Evolutionary conservation across 148 eudicot species (phyloP).

Genomic region (Rhododendron kiyosumense): DNA sequence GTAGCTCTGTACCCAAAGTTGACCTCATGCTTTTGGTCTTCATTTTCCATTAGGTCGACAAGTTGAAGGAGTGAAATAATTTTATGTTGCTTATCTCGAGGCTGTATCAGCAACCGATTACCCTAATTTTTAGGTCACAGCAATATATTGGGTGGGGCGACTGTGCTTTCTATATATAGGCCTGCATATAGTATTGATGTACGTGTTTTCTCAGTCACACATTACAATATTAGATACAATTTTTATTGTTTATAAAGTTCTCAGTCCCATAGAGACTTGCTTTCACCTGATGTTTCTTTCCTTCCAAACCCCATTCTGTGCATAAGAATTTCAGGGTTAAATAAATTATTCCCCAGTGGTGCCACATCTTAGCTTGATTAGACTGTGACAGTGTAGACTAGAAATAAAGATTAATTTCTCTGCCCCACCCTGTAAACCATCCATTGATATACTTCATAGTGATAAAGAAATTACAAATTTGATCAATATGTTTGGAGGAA

Average conservation of each 20-base stretch:
- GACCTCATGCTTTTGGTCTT: conserved; percentile 2
- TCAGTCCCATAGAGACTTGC: not conserved
- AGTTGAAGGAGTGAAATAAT: not conserved
- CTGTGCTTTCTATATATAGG: not conserved
- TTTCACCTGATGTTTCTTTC: not conserved
- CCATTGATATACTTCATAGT: not conserved
- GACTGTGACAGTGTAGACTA: not conserved
- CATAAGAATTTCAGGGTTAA: not conserved
- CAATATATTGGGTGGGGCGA: not conserved
- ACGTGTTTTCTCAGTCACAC: not conserved
- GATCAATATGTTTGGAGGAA: not conserved
- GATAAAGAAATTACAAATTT: not conserved
- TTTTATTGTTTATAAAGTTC: not conserved
- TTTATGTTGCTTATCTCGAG: not conserved
- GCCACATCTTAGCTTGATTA: not conserved
- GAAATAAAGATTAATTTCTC: not conserved
- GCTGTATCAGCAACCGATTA: not conserved
- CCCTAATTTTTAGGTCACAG: not conserved
- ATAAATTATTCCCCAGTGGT: not conserved
- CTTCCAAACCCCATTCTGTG: not conserved
- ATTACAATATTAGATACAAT: not conserved
- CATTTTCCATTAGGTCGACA: not conserved
- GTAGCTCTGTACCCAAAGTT: not conserved
- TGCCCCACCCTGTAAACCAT: not conserved
- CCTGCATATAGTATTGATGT: not conserved